Evolutionary conservation across 164 flowering plant genomes (phyloP), one percentile per base, ranked within the genome.

Genomic region (Vitis rotundifolia): DNA sequence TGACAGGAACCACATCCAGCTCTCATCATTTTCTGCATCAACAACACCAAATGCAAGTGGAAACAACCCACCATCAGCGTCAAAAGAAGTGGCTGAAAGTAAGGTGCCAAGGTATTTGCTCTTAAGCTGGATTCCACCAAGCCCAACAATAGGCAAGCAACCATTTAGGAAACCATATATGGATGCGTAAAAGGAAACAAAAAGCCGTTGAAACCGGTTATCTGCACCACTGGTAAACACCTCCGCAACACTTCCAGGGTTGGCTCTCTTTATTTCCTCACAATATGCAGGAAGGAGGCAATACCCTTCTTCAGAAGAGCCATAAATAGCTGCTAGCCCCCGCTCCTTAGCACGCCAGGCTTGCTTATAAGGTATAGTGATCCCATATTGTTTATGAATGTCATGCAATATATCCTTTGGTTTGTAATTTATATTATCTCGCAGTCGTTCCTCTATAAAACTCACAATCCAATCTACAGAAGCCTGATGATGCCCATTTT

Each of bases 341-440:
- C 96, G 78, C 70, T 93, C 96, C 76, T 87, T 89, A 49, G 91
- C 98, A 4, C 98, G 83, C 98, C 98, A 93, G 58, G 98, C 98
- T 77, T 93, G 96, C 84, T 91, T 93, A 74, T 93, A 93, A 0
- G 97, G 90, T 64, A 93, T 84, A 9, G 90, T 87, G 73, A 93
- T 88, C 44, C 98, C 98, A 79, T 90, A 85, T 55, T 85, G 87
- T 49, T 80, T 70, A 44, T 91, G 86, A 14, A 93, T 82, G 63
- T 93, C 98, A 62, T 87, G 85, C 71, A 91, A 78, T 66, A 93
- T 93, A 68, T 93, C 98, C 64, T 93, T 93, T 5, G 98, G 98
- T 74, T 93, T 93, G 83, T 88, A 93, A 68, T 93, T 85, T 59
- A 82, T 77, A 71, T 93, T 83, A 63, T 87, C 86, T 29, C 90